These are phyloP conservation scores for Xylaria sp. DNA, from an alignment of 2,329 filamentous ascomycete species.

Conservation along the genomic window DNA sequence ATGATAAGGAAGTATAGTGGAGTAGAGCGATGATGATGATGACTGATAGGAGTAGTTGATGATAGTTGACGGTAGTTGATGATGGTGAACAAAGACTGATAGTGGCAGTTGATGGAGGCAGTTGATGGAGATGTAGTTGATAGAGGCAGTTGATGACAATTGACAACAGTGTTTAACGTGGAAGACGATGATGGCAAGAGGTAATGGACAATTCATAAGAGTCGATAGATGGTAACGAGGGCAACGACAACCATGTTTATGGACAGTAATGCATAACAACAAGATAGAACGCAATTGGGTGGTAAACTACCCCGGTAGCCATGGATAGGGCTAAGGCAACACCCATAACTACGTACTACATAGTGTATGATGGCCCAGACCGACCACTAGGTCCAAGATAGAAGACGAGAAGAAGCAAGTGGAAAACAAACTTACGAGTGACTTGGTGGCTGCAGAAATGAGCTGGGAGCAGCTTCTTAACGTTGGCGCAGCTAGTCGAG, in stretches of 20 bases:
- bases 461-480: slow-evolving; percentile 19
- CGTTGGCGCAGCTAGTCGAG: slow-evolving; percentile 10
- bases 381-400: not conserved
- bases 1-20: not conserved
- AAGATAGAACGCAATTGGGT: too few species aligned
- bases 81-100: too few species aligned
- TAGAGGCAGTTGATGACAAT: not conserved
- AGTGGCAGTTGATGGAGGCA: too few species aligned
- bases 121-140: too few species aligned
- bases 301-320: not conserved
- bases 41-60: not conserved
- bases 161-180: not conserved
- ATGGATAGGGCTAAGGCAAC: not conserved
- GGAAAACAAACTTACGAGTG: slow-evolving; percentile 15
- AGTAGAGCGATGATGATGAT: not conserved
- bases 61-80: not conserved
- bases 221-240: too few species aligned
- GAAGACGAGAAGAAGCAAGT: not conserved
- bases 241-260: too few species aligned
- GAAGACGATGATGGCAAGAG: too few species aligned
- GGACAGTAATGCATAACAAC: too few species aligned
- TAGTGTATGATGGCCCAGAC: not conserved
- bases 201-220: too few species aligned
- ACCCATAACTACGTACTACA: not conserved
- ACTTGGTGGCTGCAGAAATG: slow-evolving; percentile 16